These are phyloP conservation scores for Podosphaera aphanis DNA, from an alignment of 2,329 filamentous ascomycete genomes.

Conservation along the genomic window DNA sequence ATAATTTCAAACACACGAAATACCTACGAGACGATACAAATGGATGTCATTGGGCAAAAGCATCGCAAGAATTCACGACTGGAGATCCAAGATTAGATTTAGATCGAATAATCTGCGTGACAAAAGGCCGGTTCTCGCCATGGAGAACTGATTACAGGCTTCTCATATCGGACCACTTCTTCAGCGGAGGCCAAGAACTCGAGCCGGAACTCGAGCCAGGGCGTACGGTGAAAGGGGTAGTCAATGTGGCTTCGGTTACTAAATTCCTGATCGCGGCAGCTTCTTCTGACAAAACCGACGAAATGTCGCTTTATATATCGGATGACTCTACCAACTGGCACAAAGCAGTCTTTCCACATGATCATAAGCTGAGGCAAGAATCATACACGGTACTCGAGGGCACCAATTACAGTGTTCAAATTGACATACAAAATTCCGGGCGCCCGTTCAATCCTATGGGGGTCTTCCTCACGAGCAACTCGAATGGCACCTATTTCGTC, in stretches of 20 bases:
- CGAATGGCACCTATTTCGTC: slow-evolving; percentile 88
- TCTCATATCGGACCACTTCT: slow-evolving; percentile 64
- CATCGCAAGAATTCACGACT: slow-evolving; percentile 47
- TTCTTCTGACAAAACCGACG: slow-evolving; percentile 55
- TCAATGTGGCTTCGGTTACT: slow-evolving; percentile 65
- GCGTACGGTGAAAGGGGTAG: slow-evolving; percentile 53
- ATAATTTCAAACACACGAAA: slow-evolving; percentile 56
- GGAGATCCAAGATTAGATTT: slow-evolving; percentile 41
- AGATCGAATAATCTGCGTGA: slow-evolving; percentile 58
- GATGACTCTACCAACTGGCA: slow-evolving; percentile 73
- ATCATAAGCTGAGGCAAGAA: slow-evolving; percentile 59
- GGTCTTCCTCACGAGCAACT: slow-evolving; percentile 83
- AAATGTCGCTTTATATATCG: slow-evolving; percentile 79
- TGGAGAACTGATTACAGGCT: slow-evolving; percentile 55
- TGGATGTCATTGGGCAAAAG: slow-evolving; percentile 74
- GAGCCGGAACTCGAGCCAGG: slow-evolving; percentile 58
- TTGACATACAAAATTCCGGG: slow-evolving; percentile 58
- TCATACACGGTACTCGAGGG: slow-evolving; percentile 88
- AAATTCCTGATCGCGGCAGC: slow-evolving; percentile 70
- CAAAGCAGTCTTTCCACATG: slow-evolving; percentile 64
- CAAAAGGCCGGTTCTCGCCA: slow-evolving; percentile 46
- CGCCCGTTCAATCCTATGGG: slow-evolving; percentile 50
- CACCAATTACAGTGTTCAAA: slow-evolving; percentile 92
- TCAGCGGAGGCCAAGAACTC: slow-evolving; percentile 35
- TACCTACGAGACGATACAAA: slow-evolving; percentile 42